Percentiles rank a stretch among this genome's conserved stretches.
phyloP scores from a whole-genome alignment of 2,329 filamentous ascomycete genomes.

The Dactylonectria macrodidyma region DNA sequence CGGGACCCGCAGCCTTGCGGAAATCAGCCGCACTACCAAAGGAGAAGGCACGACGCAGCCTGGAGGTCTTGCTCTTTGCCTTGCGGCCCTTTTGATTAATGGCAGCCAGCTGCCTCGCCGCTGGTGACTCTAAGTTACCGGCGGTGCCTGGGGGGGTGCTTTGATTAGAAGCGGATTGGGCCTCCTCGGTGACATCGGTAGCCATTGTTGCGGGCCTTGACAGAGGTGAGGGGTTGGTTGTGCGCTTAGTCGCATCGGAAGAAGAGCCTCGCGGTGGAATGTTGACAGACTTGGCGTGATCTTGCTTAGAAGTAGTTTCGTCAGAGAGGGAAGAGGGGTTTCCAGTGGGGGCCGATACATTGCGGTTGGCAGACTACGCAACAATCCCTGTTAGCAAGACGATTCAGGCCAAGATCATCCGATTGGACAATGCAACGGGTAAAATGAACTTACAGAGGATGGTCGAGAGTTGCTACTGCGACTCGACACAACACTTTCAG shows the following conservation, averaged over 20 bases:
- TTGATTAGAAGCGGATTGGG: slow-evolving; percentile 54
- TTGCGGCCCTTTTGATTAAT: slow-evolving; percentile 85
- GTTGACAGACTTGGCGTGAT: slow-evolving; percentile 69
- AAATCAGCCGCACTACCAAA: slow-evolving; percentile 97
- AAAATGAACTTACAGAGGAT: slow-evolving; percentile 72
- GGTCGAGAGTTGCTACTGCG: slow-evolving; percentile 73
- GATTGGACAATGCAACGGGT: slow-evolving; percentile 60
- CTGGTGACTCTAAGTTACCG: slow-evolving; percentile 72
- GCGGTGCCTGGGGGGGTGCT: slow-evolving; percentile 50
- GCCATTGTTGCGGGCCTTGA: slow-evolving; percentile 79
- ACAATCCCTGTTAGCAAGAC: slow-evolving; percentile 64
- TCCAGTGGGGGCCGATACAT: slow-evolving; percentile 65
- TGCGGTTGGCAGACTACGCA: slow-evolving; percentile 73
- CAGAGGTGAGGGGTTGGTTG: slow-evolving; percentile 78
- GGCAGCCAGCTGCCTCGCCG: slow-evolving; percentile 88
- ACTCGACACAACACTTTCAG: slow-evolving; percentile 74
- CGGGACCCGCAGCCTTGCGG: slow-evolving; percentile 79
- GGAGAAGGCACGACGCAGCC: slow-evolving; percentile 91
- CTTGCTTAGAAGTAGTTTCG: slow-evolving; percentile 64
- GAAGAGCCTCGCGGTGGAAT: slow-evolving; percentile 75
- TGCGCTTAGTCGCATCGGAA: slow-evolving; percentile 76
- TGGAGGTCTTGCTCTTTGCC: slow-evolving; percentile 87
- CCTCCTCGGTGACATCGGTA: slow-evolving; percentile 64
- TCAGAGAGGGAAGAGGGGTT: slow-evolving; percentile 68
- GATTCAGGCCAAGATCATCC: slow-evolving; percentile 51